Evolutionary conservation across 768 basidiomycete genomes (phyloP).

Genomic region (Amylocystis lapponica): DNA sequence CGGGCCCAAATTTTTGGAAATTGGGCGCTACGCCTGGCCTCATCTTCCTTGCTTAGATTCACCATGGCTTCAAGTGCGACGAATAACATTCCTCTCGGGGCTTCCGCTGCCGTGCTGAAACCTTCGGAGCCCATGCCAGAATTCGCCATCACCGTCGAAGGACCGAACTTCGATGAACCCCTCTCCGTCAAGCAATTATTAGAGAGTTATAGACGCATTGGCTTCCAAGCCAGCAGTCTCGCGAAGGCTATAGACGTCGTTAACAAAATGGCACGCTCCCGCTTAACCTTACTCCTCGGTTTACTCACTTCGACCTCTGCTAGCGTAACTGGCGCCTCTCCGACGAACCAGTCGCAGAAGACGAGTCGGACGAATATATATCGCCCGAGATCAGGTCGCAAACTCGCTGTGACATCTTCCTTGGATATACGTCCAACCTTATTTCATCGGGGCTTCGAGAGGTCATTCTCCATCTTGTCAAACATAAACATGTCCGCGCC

Average conservation of each 20-base stretch:
- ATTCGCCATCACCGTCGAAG: constrained; percentile 63
- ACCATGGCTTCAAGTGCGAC: constrained; percentile 12
- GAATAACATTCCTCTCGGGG: constrained; percentile 42
- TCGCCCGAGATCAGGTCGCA: constrained; percentile 55
- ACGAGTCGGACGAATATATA: constrained; percentile 64
- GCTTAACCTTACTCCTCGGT: neutral
- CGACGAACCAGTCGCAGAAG: constrained; percentile 67
- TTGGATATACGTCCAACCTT: constrained; percentile 97
- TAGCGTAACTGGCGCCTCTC: constrained; percentile 88
- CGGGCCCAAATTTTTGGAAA: too few species aligned
- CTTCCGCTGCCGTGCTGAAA: constrained; percentile 73
- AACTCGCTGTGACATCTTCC: constrained; percentile 83
- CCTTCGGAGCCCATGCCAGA: constrained; percentile 67
- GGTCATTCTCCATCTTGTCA: constrained; percentile 85
- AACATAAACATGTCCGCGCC: constrained; percentile 83
- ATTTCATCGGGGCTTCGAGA: constrained; percentile 97
- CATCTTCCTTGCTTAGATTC: constrained; percentile 1
- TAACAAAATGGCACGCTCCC: constrained; percentile 77
- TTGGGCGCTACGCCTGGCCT: neutral
- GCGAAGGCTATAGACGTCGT: constrained; percentile 86
- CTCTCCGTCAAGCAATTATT: constrained; percentile 67
- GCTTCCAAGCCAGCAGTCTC: constrained; percentile 95
- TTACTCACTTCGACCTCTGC: neutral
- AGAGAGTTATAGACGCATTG: constrained; percentile 79
- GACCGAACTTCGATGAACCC: constrained; percentile 79